phyloP scores from a whole-genome alignment of 805 yeast genomes.

The Maudiozyma saulgeensis region DNA sequence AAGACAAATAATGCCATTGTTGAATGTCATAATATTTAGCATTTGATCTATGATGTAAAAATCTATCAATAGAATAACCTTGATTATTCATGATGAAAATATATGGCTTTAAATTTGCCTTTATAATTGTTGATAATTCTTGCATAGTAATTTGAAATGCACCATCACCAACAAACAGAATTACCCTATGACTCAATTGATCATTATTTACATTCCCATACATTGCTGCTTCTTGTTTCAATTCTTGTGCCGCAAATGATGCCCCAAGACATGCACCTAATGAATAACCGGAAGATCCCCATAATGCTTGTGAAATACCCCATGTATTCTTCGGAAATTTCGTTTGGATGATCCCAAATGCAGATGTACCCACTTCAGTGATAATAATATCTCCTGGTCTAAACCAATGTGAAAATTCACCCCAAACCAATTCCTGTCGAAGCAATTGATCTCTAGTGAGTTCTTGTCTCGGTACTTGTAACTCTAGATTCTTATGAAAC shows the following conservation, averaged over 20 bases:
- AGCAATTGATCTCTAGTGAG: constrained; percentile 16
- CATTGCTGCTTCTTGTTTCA: constrained; percentile 2
- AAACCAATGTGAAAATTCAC: constrained; percentile 42
- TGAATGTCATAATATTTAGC: constrained; percentile 49
- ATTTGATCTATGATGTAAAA: constrained; percentile 47
- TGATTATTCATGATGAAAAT: constrained; percentile 52
- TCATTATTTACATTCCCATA: constrained; percentile 10
- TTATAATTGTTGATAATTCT: constrained; percentile 50
- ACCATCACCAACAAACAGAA: constrained; percentile 59
- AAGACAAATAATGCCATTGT: constrained; percentile 45
- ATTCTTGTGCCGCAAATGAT: constrained; percentile 46
- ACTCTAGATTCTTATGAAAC: constrained; percentile 9
- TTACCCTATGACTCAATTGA: constrained; percentile 37
- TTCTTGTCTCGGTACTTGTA: constrained; percentile 19
- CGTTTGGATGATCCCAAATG: constrained; percentile 52
- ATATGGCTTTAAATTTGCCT: constrained; percentile 47
- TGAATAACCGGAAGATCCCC: constrained; percentile 62
- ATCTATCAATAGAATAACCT: constrained; percentile 59
- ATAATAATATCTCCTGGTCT: constrained; percentile 48
- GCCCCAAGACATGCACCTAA: constrained; percentile 59
- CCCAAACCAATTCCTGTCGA: constrained; percentile 42
- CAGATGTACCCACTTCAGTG: constrained; percentile 58
- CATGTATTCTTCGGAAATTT: constrained; percentile 41
- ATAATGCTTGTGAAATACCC: constrained; percentile 52
- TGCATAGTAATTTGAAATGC: constrained; percentile 60